Evolutionary conservation across 495 filamentous ascomycete genomes (phyloP), one percentile per base, ranked within the genome.

Genomic region (Daldinia decipiens): DNA sequence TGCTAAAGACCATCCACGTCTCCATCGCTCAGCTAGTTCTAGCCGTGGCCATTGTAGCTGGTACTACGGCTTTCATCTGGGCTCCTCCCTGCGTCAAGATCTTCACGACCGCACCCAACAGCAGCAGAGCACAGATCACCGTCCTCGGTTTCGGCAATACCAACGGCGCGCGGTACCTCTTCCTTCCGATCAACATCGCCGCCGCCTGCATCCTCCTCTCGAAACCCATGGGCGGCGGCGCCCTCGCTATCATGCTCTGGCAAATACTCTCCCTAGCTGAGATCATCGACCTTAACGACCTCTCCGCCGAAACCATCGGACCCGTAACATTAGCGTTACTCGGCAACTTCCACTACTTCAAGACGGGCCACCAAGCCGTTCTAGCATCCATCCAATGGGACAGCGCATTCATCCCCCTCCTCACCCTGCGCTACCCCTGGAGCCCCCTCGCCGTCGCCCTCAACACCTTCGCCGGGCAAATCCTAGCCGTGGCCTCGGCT

Each of bases 311-410:
- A 71, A 90, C 91, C 3, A 89, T 98, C 74, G 95, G 94, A 0
- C 95, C 96, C 24, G 82, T 94, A 24, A 84, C 97, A 40, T 84
- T 99, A 11, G 96, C 88, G 39, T 79, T 98, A 15, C 85, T 99
- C 1, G 96, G 93, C 53, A 91, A 89, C 70, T 97, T 93, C 78
- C 88, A 97, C 82, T 99, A 90, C 84, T 99, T 99, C 88, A 97
- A 95, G 73, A 99, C 95, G 0, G 95, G 95, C 70, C 95, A 99
- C 79, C 96, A 98, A 79, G 95, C 95, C 15, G 91, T 89, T 0
- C 86, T 97, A 24, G 86, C 88, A 72, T 90, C 87, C 65, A 96
- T 99, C 77, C 96, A 99, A 74, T 99, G 95, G 95, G 94, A 98
- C 79, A 85, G 87, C n/a, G 95, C 93, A 24, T 99, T 98, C 84